Conservation (phyloP, 176 grass and related monocot genomes). For the Bromus sterilis region DNA sequence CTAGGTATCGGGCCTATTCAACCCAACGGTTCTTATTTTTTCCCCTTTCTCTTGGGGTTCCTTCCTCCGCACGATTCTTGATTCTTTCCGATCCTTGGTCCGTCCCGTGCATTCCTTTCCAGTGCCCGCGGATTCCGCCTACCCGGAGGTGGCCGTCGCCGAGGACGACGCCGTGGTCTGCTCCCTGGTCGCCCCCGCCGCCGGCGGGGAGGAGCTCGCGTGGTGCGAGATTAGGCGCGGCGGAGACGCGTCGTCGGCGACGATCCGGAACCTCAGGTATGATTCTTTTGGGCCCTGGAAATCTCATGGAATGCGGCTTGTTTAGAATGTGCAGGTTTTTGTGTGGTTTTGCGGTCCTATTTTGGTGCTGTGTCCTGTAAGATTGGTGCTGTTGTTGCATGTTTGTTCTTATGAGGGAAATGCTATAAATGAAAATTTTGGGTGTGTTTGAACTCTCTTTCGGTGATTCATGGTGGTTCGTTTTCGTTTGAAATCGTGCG, state of each 20-base stretch:
- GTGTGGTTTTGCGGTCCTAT: not conserved
- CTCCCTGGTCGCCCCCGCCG: conserved; percentile 30
- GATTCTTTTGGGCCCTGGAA: not conserved
- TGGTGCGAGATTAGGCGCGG: conserved; percentile 78
- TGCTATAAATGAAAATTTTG: not conserved
- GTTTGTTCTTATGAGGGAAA: not conserved
- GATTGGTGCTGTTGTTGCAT: not conserved
- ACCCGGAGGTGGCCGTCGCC: conserved; percentile 42
- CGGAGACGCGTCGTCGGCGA: conserved; percentile 28
- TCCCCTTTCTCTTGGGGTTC: not conserved
- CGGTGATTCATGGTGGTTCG: not conserved
- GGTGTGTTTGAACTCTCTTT: not conserved
- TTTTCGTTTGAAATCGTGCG: not conserved
- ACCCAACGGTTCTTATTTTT: not conserved
- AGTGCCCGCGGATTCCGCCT: conserved; percentile 58
- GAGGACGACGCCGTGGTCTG: conserved; percentile 43
- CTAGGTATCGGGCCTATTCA: conserved; percentile 37
- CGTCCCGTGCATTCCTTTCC: conserved; percentile 5
- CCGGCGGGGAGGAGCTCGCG: conserved; percentile 30
- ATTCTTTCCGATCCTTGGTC: not conserved
- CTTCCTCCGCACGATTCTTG: conserved; percentile 28
- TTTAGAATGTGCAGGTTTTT: not conserved
- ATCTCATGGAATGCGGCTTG: not conserved
- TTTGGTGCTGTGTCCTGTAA: not conserved
- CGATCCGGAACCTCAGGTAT: conserved; percentile 60